These are phyloP conservation scores for Cyclotella kingstonii DNA, from an alignment of 108 stramenopile genomes.

Conservation along the genomic window DNA sequence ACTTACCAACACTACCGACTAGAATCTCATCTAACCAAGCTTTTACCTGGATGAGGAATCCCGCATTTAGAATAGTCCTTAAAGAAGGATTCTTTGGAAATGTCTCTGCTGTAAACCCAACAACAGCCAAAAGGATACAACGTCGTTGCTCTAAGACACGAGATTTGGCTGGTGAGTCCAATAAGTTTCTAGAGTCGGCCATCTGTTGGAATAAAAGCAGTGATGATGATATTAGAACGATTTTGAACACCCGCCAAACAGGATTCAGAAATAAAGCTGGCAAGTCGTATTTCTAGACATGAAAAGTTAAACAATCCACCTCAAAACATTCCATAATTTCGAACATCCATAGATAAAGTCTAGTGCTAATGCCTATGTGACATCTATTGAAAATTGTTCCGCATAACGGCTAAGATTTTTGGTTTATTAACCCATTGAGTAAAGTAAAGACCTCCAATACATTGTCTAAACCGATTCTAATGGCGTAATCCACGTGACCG, in stretches of 20 bases:
- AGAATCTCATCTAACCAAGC: slow-evolving; percentile 82
- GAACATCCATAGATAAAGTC: no score
- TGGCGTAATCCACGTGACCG: no score
- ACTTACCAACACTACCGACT: slow-evolving; percentile 60
- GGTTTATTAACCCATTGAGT: no score
- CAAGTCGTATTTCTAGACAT: background rate
- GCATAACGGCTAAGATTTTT: no score
- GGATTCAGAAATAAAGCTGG: background rate
- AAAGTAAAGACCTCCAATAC: no score
- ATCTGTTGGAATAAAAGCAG: slow-evolving; percentile 29
- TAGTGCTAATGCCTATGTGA: no score
- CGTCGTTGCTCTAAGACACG: slow-evolving; percentile 55
- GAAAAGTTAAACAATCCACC: no score
- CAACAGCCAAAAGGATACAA: slow-evolving; percentile 58
- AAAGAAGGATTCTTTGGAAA: slow-evolving; percentile 49
- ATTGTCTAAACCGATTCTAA: no score
- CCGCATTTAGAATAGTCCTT: slow-evolving; percentile 50
- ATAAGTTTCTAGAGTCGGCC: slow-evolving; percentile 15
- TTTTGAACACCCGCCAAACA: background rate
- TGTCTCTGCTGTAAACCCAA: slow-evolving; percentile 48
- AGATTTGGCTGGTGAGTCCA: slow-evolving; percentile 16
- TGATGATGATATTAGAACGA: background rate
- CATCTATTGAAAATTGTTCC: no score
- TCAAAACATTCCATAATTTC: no score
- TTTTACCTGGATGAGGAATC: slow-evolving; percentile 61